Evolutionary conservation across 768 basidiomycete species (phyloP).

Genomic region (Russula olivacea): DNA sequence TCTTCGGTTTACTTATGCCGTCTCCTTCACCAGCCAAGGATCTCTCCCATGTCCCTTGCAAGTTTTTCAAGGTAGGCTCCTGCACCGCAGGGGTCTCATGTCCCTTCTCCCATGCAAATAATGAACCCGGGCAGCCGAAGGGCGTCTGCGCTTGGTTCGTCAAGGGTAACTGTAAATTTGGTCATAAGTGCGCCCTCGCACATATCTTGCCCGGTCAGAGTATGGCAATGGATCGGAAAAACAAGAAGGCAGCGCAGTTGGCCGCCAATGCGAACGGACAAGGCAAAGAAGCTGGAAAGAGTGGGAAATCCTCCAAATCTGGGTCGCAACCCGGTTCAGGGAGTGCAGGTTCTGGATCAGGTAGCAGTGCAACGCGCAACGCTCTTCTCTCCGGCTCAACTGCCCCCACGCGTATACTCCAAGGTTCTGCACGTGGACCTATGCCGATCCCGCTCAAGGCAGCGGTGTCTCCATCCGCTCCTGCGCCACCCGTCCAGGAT

Average conservation of each 20-base stretch:
- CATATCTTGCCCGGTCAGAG: slow-evolving; percentile 92
- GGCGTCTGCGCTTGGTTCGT: slow-evolving; percentile 86
- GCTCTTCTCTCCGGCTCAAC: slow-evolving; percentile 53
- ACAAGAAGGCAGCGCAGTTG: slow-evolving; percentile 85
- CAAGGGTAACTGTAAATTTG: slow-evolving; percentile 86
- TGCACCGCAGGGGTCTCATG: slow-evolving; percentile 93
- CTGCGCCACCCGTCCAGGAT: slow-evolving; percentile 70
- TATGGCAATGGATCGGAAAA: slow-evolving; percentile 95
- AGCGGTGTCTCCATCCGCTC: slow-evolving; percentile 67
- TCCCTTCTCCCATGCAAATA: slow-evolving; percentile 81
- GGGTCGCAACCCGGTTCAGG: slow-evolving; percentile 29
- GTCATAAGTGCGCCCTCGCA: slow-evolving; percentile 83
- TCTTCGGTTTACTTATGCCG: slow-evolving; percentile 10
- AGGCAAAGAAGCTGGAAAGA: slow-evolving; percentile 34
- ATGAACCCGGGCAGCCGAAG: slow-evolving; percentile 73
- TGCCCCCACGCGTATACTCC: slow-evolving; percentile 52
- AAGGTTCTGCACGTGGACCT: slow-evolving; percentile 47
- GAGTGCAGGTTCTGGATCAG: slow-evolving; percentile 17
- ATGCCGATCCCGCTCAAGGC: slow-evolving; percentile 67
- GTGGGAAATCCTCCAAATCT: slow-evolving; percentile 34
- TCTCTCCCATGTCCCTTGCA: slow-evolving; percentile 94
- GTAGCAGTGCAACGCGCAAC: slow-evolving; percentile 28
- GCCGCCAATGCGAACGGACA: slow-evolving; percentile 40
- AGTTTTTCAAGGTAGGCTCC: slow-evolving; percentile 91
- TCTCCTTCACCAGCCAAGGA: slow-evolving; percentile 57